Evolutionary conservation across 2,329 filamentous ascomycete species (phyloP).

Genomic region (Microdochium bolleyi): DNA sequence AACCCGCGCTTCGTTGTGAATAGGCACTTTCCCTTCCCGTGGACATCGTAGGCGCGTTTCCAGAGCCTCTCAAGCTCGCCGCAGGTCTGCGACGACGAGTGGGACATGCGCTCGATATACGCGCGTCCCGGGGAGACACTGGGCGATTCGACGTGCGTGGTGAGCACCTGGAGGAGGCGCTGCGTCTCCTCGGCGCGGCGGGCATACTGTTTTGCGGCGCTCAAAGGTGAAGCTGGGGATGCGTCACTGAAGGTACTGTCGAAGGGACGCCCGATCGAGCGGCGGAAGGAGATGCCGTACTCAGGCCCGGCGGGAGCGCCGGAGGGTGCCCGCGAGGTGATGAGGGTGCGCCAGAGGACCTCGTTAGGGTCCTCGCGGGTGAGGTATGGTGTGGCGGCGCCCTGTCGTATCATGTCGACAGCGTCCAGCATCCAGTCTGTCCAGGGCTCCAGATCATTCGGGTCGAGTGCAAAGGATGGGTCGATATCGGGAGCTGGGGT

Average conservation of each 20-base stretch:
- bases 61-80: not conserved
- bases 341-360: not conserved
- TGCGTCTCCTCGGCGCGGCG: not conserved
- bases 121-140: not conserved
- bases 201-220: not conserved
- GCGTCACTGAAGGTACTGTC: not conserved
- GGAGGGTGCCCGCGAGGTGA: not conserved
- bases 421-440: not conserved
- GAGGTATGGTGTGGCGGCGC: not conserved
- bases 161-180: not conserved
- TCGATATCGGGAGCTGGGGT: not conserved
- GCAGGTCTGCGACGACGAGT: not conserved
- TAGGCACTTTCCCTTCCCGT: not conserved
- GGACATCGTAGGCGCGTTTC: not conserved
- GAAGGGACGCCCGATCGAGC: not conserved
- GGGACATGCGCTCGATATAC: not conserved
- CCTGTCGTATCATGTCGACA: not conserved
- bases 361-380: not conserved
- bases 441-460: not conserved
- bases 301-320: not conserved
- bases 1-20: not conserved
- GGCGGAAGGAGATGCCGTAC: not conserved
- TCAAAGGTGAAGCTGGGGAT: not conserved
- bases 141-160: not conserved
- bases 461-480: not conserved